A percentile compares a stretch with the other conserved stretches of the same genome.
Evolutionary conservation across 345 rosid species (phyloP).

Genomic region (Populus deltoides): DNA sequence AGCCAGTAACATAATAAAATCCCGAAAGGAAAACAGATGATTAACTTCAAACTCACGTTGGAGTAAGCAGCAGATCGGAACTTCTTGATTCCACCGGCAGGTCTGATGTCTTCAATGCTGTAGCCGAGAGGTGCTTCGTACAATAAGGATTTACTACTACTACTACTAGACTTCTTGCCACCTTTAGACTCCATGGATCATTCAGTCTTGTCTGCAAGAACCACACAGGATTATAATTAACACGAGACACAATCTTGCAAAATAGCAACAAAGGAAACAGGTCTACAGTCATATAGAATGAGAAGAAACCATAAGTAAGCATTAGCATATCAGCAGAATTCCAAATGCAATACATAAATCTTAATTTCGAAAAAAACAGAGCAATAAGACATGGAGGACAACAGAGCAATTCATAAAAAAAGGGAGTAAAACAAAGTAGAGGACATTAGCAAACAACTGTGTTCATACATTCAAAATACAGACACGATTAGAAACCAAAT

Average conservation of each 20-base stretch:
- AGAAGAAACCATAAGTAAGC: no score
- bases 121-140: constrained; percentile 38
- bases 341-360: not conserved
- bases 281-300: not conserved
- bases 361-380: not conserved
- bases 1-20: not conserved
- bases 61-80: constrained; percentile 38
- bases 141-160: constrained; percentile 23
- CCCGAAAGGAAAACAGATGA: not conserved
- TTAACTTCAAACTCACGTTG: constrained; percentile 23
- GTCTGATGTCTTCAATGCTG: constrained; percentile 36
- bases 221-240: not conserved
- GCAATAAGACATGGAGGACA: not conserved
- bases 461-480: not conserved
- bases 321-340: not conserved
- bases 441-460: not conserved
- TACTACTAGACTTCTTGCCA: constrained; percentile 32
- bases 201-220: constrained; percentile 17
- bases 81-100: constrained; percentile 34
- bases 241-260: not conserved
- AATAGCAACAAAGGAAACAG: not conserved
- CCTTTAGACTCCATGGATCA: constrained; percentile 39
- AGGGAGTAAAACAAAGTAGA: no score
- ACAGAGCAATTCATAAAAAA: not conserved
- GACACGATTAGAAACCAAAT: not conserved